Conservation (phyloP, 345 rosid species). For the Anacardium occidentale region DNA sequence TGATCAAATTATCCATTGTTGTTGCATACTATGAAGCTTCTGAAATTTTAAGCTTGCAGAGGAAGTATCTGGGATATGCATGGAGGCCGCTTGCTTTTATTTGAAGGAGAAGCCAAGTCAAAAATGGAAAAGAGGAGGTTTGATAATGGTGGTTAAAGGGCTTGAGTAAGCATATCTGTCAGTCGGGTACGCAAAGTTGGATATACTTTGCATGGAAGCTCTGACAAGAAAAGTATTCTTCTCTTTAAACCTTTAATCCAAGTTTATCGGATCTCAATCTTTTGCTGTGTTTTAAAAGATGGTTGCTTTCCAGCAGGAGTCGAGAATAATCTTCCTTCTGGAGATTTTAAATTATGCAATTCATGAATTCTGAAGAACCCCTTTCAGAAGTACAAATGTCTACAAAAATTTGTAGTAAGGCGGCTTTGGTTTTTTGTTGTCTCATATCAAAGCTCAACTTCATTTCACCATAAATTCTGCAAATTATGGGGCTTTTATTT, state of each 20-base stretch:
- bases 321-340: conserved; percentile 16
- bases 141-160: too few species aligned
- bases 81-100: conserved; percentile 17
- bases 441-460: too few species aligned
- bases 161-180: too few species aligned
- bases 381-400: too few species aligned
- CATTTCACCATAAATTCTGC: too few species aligned
- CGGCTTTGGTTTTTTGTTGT: not conserved
- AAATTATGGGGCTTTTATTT: too few species aligned
- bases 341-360: not conserved
- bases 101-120: conserved; percentile 32
- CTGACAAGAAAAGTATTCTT: conserved; percentile 38
- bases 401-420: too few species aligned
- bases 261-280: not conserved
- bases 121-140: not conserved
- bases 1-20: conserved; percentile 38
- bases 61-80: conserved; percentile 11
- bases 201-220: conserved; percentile 44
- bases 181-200: too few species aligned
- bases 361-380: too few species aligned
- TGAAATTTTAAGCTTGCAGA: not conserved
- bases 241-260: not conserved
- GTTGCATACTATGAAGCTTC: not conserved
- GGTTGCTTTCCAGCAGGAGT: conserved; percentile 3
- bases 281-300: not conserved